These are phyloP conservation scores for Solanum rostratum DNA, from an alignment of 257 asterid species.

Conservation along the genomic window DNA sequence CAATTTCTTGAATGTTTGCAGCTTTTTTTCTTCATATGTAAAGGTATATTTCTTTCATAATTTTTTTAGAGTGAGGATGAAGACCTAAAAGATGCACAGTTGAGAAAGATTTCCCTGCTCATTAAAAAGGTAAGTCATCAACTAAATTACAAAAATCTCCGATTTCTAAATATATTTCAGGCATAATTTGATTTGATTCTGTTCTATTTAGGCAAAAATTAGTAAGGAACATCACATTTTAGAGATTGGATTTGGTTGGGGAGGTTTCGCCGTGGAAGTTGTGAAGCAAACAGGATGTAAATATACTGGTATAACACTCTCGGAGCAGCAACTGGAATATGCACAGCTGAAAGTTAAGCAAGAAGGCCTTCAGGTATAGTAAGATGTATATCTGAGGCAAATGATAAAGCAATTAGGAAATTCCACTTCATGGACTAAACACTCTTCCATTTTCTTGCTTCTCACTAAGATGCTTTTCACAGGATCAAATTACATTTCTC, in stretches of 20 bases:
- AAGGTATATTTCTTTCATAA: not conserved
- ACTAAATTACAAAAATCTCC: not conserved
- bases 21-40: not conserved
- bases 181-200: not conserved
- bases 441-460: not conserved
- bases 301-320: slow-evolving; percentile 88
- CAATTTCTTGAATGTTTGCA: not conserved
- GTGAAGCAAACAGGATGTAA: slow-evolving; percentile 72
- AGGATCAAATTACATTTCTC: not conserved
- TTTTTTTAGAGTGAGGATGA: slow-evolving; percentile 43
- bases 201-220: slow-evolving; percentile 44
- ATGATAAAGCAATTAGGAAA: not conserved
- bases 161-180: not conserved
- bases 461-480: not conserved
- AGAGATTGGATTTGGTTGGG: slow-evolving; percentile 97
- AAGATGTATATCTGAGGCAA: not conserved
- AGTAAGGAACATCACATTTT: slow-evolving; percentile 55
- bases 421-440: not conserved
- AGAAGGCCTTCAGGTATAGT: slow-evolving; percentile 64
- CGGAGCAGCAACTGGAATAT: slow-evolving; percentile 58
- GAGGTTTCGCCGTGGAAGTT: slow-evolving; percentile 68
- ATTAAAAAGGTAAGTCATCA: slow-evolving; percentile 50
- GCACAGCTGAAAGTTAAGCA: slow-evolving; percentile 59
- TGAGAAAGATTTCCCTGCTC: slow-evolving; percentile 55
- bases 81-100: slow-evolving; percentile 71